A percentile compares a stretch with the other conserved stretches of the same genome.
phyloP scores from a whole-genome alignment of 1,284 basidiomycete species.

The Sanguinoderma infundibulare region DNA sequence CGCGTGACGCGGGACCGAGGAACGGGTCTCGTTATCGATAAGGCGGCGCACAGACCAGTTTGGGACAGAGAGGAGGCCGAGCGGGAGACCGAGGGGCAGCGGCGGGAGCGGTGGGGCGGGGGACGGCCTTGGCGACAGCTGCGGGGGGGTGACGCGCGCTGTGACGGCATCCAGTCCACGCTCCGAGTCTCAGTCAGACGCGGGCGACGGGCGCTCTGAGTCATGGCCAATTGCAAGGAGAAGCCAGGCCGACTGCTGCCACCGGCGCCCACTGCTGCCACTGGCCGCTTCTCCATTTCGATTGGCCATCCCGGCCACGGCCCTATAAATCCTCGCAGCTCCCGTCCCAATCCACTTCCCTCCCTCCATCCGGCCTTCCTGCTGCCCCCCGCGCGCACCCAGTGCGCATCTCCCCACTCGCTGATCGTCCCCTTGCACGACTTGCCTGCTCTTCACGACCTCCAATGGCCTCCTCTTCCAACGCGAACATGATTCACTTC shows the following conservation, averaged over 20 bases:
- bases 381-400: neutral
- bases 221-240: constrained; percentile 20
- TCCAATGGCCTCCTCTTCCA: constrained; percentile 14
- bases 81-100: constrained; percentile 7
- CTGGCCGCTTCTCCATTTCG: constrained; percentile 10
- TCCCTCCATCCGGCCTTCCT: constrained; percentile 5
- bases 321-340: constrained; percentile 11
- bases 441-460: neutral
- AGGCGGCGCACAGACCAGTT: neutral
- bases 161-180: constrained; percentile 19
- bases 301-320: constrained; percentile 9
- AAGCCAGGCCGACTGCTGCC: too few species aligned
- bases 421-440: neutral
- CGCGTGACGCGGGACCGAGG: constrained; percentile 2
- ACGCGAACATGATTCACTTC: constrained; percentile 24
- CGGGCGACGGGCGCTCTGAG: constrained; percentile 17
- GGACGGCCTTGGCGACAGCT: constrained; percentile 15
- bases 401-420: neutral
- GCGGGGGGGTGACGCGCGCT: constrained; percentile 9
- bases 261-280: too few species aligned
- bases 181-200: constrained; percentile 3
- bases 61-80: neutral
- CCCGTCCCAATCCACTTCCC: neutral
- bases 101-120: too few species aligned
- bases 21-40: neutral